phyloP scores from a whole-genome alignment of 148 eudicot species.

The Vaccinium darrowii region DNA sequence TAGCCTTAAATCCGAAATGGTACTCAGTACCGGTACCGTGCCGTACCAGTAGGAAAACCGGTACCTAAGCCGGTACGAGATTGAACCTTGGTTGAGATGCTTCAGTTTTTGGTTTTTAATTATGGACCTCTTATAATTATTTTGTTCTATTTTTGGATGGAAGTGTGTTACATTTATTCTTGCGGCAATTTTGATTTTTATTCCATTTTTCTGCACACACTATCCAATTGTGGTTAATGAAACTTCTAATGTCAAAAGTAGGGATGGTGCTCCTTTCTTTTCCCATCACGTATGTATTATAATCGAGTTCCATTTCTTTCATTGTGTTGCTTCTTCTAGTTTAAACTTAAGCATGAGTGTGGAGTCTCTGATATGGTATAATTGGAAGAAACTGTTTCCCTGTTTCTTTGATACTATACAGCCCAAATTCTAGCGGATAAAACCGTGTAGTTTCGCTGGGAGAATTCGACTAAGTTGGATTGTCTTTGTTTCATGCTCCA shows the following conservation, averaged over 20 bases:
- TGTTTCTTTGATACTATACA: not conserved
- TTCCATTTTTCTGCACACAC: not conserved
- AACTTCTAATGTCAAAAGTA: not conserved
- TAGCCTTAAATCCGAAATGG: too few species aligned
- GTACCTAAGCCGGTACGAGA: too few species aligned
- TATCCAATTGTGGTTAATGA: not conserved
- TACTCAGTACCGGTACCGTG: too few species aligned
- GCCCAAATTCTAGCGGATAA: not conserved
- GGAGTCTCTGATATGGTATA: not conserved
- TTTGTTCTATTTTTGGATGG: not conserved
- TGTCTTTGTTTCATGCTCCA: not conserved
- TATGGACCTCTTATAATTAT: not conserved
- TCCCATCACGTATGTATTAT: not conserved
- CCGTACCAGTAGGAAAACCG: too few species aligned
- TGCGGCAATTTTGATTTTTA: not conserved
- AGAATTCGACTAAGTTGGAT: constrained; percentile 7
- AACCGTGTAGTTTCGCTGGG: not conserved
- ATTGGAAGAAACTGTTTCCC: not conserved
- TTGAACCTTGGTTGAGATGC: not conserved
- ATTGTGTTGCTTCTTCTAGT: not conserved
- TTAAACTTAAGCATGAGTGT: not conserved
- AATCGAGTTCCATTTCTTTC: not conserved
- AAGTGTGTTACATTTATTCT: constrained; percentile 2
- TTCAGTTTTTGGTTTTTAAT: not conserved
- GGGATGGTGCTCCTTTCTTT: not conserved